phyloP scores from a whole-genome alignment of 352 stramenopile genomes.

The Phytophthora ohioensis region DNA sequence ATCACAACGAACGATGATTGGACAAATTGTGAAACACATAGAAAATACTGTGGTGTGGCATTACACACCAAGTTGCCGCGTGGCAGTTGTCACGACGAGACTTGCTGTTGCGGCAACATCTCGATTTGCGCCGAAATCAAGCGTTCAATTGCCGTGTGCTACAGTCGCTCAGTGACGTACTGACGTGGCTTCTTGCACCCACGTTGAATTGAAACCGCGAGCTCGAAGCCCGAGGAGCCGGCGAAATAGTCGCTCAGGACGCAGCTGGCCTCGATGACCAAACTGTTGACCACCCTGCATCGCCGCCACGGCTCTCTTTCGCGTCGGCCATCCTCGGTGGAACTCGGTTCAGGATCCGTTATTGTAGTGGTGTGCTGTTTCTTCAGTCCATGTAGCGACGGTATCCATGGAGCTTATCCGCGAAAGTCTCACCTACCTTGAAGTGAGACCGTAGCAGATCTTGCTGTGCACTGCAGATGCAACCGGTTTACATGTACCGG shows the following conservation, averaged over 20 bases:
- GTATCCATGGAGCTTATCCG: neutral
- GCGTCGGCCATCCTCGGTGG: neutral
- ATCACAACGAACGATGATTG: neutral
- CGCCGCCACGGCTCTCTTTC: constrained; percentile 9
- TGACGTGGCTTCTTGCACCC: constrained; percentile 9
- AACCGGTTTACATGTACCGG: too few relatives aligned
- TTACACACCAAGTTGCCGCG: constrained; percentile 37
- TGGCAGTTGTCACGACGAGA: constrained; percentile 43
- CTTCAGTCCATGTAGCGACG: neutral
- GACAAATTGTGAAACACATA: neutral
- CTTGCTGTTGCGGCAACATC: constrained; percentile 11
- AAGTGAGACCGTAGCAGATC: neutral
- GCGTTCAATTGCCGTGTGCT: neutral
- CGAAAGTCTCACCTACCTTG: neutral
- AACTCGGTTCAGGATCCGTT: neutral
- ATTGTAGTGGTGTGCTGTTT: neutral
- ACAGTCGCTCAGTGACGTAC: neutral
- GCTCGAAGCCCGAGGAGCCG: too few relatives aligned
- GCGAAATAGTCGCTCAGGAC: neutral
- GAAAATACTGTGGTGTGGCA: constrained; percentile 12
- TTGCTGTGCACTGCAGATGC: neutral
- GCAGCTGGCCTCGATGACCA: constrained; percentile 4
- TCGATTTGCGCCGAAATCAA: constrained; percentile 8
- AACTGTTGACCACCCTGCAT: neutral
- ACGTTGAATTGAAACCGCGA: neutral